Conservation (phyloP, 805 yeast genomes). For the Lachancea fermentati region DNA sequence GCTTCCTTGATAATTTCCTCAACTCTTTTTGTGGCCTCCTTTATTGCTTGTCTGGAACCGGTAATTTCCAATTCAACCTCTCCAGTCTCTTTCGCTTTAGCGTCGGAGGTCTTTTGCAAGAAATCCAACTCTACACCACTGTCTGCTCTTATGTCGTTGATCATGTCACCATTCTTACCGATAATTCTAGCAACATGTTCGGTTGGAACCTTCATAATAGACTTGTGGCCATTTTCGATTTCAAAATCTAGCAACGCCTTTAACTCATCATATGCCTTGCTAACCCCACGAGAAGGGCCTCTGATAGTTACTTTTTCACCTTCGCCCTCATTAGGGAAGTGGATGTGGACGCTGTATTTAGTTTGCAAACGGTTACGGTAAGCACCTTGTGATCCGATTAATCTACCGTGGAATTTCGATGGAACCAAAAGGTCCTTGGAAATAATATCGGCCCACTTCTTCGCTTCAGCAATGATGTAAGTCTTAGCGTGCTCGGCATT, state of each 20-base stretch:
- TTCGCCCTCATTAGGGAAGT: constrained; percentile 59
- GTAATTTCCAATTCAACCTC: constrained; percentile 60
- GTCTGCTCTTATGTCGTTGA: constrained; percentile 70
- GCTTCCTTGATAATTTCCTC: constrained; percentile 57
- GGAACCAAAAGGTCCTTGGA: constrained; percentile 64
- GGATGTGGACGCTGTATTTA: constrained; percentile 75
- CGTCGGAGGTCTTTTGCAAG: constrained; percentile 35
- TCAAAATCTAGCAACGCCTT: constrained; percentile 80
- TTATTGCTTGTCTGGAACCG: constrained; percentile 73
- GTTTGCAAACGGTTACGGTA: constrained; percentile 82
- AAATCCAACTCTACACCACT: constrained; percentile 48
- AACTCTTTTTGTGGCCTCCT: constrained; percentile 62
- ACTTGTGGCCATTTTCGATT: constrained; percentile 72
- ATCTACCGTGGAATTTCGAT: constrained; percentile 65
- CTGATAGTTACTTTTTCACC: constrained; percentile 61
- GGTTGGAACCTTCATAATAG: constrained; percentile 59
- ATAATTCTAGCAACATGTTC: constrained; percentile 78
- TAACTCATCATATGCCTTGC: constrained; percentile 77
- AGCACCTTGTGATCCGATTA: constrained; percentile 80
- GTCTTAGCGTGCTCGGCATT: constrained; percentile 69
- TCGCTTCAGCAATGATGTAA: constrained; percentile 52
- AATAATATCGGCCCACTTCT: constrained; percentile 78
- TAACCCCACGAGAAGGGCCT: constrained; percentile 89
- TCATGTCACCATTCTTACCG: constrained; percentile 82
- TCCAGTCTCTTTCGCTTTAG: constrained; percentile 42